These are phyloP conservation scores for Ochromonas danica DNA, from an alignment of 108 stramenopile genomes.

Conservation along the genomic window DNA sequence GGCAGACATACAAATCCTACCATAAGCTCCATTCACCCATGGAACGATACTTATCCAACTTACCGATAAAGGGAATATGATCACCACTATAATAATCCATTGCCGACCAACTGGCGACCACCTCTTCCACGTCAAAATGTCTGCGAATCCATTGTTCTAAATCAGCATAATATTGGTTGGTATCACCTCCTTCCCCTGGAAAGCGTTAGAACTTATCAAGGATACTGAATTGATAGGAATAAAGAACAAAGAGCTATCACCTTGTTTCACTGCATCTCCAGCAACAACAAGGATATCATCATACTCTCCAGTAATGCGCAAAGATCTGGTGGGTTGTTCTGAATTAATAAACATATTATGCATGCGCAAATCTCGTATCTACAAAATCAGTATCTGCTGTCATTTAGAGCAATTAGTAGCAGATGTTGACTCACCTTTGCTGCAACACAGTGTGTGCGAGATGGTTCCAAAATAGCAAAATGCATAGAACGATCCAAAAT, in stretches of 20 bases:
- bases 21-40: too few species aligned
- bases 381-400: too few species aligned
- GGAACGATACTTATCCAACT: too few species aligned
- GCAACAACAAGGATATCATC: neutral
- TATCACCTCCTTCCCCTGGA: too few species aligned
- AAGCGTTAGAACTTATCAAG: too few species aligned
- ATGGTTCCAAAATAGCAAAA: neutral
- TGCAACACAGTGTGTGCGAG: neutral
- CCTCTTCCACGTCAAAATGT: neutral
- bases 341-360: neutral
- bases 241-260: neutral
- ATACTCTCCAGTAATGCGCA: neutral
- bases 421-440: too few species aligned
- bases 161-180: neutral
- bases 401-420: too few species aligned
- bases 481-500: neutral
- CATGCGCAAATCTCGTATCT: neutral
- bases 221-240: too few species aligned
- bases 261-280: neutral
- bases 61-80: conserved; percentile 1
- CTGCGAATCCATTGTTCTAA: neutral
- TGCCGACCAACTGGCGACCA: neutral
- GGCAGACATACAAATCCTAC: too few species aligned
- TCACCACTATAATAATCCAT: neutral
- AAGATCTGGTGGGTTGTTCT: neutral